phyloP scores from a whole-genome alignment of 1,139 yeast species.

The Debaryomyces fabryi region DNA sequence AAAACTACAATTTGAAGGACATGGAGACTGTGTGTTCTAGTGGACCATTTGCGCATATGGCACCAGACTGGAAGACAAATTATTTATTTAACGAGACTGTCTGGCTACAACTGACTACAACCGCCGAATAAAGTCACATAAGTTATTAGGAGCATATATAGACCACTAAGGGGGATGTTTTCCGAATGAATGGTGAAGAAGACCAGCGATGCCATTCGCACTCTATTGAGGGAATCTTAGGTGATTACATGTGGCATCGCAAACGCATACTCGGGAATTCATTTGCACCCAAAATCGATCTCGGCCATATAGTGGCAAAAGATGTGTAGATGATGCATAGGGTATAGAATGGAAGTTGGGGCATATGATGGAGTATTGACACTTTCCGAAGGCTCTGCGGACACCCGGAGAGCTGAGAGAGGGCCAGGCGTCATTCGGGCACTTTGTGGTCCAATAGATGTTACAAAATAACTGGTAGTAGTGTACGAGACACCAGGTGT shows the following conservation, averaged over 20 bases:
- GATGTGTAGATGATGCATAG: not conserved
- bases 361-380: not conserved
- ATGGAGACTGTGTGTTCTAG: not conserved
- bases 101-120: not conserved
- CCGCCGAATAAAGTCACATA: not conserved
- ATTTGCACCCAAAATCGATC: not conserved
- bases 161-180: not conserved
- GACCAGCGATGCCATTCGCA: not conserved
- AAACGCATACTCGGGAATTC: not conserved
- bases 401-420: not conserved
- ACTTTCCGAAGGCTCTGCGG: not conserved
- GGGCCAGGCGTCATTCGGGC: not conserved
- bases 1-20: not conserved
- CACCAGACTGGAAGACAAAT: not conserved
- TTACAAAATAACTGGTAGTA: not conserved
- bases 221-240: not conserved
- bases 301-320: not conserved
- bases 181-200: not conserved
- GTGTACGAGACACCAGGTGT: not conserved
- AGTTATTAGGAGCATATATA: not conserved
- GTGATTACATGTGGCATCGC: slow-evolving; percentile 1
- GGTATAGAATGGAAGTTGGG: not conserved
- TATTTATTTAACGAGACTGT: not conserved
- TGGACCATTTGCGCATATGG: not conserved
- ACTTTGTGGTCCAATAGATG: not conserved